These are phyloP conservation scores for Aureobasidium uvarum DNA, from an alignment of 2,329 filamentous ascomycete genomes.

Conservation along the genomic window DNA sequence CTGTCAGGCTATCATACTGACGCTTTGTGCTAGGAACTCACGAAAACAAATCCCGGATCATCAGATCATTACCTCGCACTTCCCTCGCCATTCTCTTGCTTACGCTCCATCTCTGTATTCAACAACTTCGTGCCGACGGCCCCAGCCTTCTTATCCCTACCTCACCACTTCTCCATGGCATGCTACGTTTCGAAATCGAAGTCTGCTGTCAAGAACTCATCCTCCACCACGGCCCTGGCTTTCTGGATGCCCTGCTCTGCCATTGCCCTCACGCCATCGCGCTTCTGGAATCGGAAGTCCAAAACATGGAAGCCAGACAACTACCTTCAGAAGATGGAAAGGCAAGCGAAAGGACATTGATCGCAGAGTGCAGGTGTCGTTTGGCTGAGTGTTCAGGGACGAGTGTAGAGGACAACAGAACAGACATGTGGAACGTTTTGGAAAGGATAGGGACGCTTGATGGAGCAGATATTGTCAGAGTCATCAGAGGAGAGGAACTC, in stretches of 20 bases:
- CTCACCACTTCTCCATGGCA: slow-evolving; percentile 14
- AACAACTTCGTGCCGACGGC: slow-evolving; percentile 37
- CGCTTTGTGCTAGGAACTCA: slow-evolving; percentile 13
- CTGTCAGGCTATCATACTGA: neutral
- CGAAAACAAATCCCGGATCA: slow-evolving; percentile 30
- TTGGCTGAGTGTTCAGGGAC: neutral
- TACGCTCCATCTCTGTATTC: slow-evolving; percentile 35
- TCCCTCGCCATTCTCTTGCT: slow-evolving; percentile 39
- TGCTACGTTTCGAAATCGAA: slow-evolving; percentile 36
- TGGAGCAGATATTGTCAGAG: slow-evolving; percentile 1
- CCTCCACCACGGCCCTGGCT: slow-evolving; percentile 35
- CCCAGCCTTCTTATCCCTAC: slow-evolving; percentile 34
- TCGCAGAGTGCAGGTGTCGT: slow-evolving; percentile 1
- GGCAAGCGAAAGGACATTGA: neutral
- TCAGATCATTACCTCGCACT: slow-evolving; percentile 34
- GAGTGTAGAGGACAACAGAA: neutral
- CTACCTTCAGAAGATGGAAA: slow-evolving; percentile 1
- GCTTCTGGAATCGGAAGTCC: slow-evolving; percentile 1
- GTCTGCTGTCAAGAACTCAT: slow-evolving; percentile 38
- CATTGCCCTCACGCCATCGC: neutral
- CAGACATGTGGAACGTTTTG: slow-evolving; percentile 9
- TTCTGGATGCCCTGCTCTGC: slow-evolving; percentile 34
- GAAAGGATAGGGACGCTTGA: neutral
- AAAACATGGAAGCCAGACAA: slow-evolving; percentile 18
- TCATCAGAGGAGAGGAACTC: slow-evolving; percentile 18